Percentiles rank a stretch among this genome's conserved stretches.
Evolutionary conservation across 129 eudicot genomes (phyloP).

Genomic region (Pulicaria dysenterica): DNA sequence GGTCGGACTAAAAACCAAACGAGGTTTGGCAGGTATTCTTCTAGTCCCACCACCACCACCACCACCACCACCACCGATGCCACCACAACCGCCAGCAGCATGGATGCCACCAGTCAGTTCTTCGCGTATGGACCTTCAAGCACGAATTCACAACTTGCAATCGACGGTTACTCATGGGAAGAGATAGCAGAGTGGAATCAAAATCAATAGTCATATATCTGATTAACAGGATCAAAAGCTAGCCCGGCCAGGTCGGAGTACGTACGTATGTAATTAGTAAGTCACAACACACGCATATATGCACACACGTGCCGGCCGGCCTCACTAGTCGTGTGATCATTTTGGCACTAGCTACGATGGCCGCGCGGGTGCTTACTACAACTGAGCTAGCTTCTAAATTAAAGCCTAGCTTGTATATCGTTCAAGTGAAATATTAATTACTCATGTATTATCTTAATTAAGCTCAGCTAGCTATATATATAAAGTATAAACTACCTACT

Average conservation of each 20-base stretch:
- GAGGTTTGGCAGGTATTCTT: background rate
- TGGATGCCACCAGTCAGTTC: background rate
- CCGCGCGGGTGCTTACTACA: background rate
- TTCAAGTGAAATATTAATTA: too few species aligned
- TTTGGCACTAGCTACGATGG: conserved; percentile 15
- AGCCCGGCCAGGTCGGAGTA: too few species aligned
- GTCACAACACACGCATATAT: background rate
- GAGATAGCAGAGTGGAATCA: conserved; percentile 31
- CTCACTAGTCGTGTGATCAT: background rate
- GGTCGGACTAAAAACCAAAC: conserved; percentile 33
- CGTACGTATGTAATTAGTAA: background rate
- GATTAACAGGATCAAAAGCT: background rate
- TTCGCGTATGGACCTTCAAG: conserved; percentile 3
- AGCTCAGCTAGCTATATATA: too few species aligned
- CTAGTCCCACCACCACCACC: conserved; percentile 12
- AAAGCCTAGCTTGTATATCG: background rate
- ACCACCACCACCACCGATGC: too few species aligned
- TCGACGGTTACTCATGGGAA: conserved; percentile 26
- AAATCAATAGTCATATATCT: background rate
- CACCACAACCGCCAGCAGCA: background rate
- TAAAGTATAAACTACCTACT: too few species aligned
- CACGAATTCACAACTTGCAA: conserved; percentile 16
- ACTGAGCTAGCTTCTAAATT: conserved; percentile 4
- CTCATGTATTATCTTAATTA: too few species aligned
- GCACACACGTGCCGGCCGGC: background rate